These are phyloP conservation scores for Knufia petricola DNA, from an alignment of 2,329 filamentous ascomycete genomes.

Conservation along the genomic window DNA sequence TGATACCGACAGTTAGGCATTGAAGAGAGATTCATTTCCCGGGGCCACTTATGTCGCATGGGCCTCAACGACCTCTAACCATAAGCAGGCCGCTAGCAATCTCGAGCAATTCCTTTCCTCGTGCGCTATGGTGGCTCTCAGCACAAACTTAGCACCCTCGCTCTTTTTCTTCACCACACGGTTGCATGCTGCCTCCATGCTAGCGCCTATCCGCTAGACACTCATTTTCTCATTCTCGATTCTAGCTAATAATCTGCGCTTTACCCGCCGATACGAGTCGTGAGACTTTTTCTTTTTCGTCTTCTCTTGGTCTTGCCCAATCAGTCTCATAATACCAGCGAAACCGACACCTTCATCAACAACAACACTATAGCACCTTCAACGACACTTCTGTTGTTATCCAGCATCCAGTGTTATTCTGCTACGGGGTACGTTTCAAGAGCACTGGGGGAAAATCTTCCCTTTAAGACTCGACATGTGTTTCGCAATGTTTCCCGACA, in stretches of 20 bases:
- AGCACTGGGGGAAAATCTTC: not conserved
- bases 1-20: not conserved
- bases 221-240: not conserved
- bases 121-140: not conserved
- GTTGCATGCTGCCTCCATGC: slow-evolving; percentile 3
- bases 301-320: not conserved
- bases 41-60: slow-evolving; percentile 8
- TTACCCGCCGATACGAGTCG: not conserved
- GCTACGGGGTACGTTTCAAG: not conserved
- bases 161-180: not conserved
- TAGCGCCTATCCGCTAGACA: slow-evolving; percentile 2
- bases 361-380: not conserved
- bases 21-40: slow-evolving; percentile 8
- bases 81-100: slow-evolving; percentile 8
- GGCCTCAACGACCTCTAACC: slow-evolving; percentile 9
- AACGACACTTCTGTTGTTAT: not conserved
- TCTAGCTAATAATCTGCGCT: slow-evolving; percentile 6
- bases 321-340: not conserved
- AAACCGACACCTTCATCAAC: not conserved
- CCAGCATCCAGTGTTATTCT: not conserved
- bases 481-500: slow-evolving; percentile 4
- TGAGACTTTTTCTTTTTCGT: not conserved
- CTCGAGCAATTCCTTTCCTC: slow-evolving; percentile 6
- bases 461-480: not conserved
- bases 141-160: not conserved